These are phyloP conservation scores for Penicillium paradoxum DNA, from an alignment of 495 filamentous ascomycete genomes.

Conservation along the genomic window DNA sequence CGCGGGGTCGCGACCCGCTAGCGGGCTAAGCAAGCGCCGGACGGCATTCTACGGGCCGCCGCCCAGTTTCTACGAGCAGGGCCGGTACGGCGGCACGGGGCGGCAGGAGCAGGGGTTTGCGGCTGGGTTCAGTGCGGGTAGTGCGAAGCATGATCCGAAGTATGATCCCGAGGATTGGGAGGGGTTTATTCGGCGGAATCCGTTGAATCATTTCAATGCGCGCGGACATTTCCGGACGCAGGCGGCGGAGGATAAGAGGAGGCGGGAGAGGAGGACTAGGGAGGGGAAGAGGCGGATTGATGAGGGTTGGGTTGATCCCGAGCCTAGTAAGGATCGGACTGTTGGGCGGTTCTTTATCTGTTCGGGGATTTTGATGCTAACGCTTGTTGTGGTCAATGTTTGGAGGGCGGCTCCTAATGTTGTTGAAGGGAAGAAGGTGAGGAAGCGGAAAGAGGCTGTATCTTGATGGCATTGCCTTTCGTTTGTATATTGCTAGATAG, in stretches of 20 bases:
- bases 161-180: conserved; percentile 36
- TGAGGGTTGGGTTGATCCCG: not conserved
- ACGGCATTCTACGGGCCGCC: conserved; percentile 77
- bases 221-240: conserved; percentile 65
- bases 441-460: conserved; percentile 3
- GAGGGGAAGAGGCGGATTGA: conserved; percentile 9
- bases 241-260: conserved; percentile 54
- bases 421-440: conserved; percentile 1
- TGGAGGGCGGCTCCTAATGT: not conserved
- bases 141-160: conserved; percentile 3
- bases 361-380: conserved; percentile 32
- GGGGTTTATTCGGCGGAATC: conserved; percentile 45
- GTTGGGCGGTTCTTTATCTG: conserved; percentile 44
- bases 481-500: not conserved
- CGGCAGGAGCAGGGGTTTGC: conserved; percentile 9
- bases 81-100: conserved; percentile 48
- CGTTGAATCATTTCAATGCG: conserved; percentile 61
- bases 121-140: conserved; percentile 12
- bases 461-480: conserved; percentile 1
- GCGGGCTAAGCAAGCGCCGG: conserved; percentile 72
- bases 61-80: conserved; percentile 77
- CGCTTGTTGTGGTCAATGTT: conserved; percentile 21
- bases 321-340: conserved; percentile 24
- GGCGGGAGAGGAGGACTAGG: conserved; percentile 32
- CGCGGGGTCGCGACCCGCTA: conserved; percentile 67